phyloP scores from a whole-genome alignment of 2,329 filamentous ascomycete species.

The Nemania sp. region DNA sequence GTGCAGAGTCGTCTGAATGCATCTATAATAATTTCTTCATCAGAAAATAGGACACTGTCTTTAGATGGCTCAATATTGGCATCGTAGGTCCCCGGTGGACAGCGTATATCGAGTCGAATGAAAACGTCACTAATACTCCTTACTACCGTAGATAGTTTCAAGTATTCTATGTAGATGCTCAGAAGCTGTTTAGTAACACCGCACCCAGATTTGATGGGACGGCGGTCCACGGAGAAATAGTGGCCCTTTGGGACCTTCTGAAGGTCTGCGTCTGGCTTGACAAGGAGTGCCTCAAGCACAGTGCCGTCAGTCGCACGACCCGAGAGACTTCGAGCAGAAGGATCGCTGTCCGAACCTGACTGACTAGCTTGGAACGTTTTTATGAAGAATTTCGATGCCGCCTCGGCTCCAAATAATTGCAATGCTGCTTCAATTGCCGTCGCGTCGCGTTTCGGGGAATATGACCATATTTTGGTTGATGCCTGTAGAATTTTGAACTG shows the following conservation, averaged over 20 bases:
- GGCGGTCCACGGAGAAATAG: constrained; percentile 76
- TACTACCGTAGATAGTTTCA: constrained; percentile 50
- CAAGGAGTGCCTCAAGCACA: constrained; percentile 68
- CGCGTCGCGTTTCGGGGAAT: constrained; percentile 65
- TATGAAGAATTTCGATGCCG: constrained; percentile 66
- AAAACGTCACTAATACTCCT: constrained; percentile 64
- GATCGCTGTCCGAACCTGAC: constrained; percentile 18
- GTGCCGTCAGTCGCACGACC: constrained; percentile 51
- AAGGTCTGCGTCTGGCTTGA: constrained; percentile 61
- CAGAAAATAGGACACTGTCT: constrained; percentile 75
- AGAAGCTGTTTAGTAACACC: constrained; percentile 72
- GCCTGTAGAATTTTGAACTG: constrained; percentile 69
- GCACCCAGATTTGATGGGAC: constrained; percentile 68
- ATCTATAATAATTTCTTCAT: constrained; percentile 61
- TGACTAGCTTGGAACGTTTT: constrained; percentile 39
- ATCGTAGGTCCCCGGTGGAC: constrained; percentile 74
- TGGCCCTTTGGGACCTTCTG: constrained; percentile 61
- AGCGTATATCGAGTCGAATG: constrained; percentile 72
- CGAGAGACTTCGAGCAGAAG: constrained; percentile 21
- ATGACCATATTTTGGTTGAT: constrained; percentile 69
- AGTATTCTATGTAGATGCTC: constrained; percentile 62
- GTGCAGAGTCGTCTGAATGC: constrained; percentile 61
- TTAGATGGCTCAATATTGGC: constrained; percentile 78
- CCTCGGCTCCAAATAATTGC: constrained; percentile 70
- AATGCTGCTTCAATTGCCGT: constrained; percentile 68